Base-by-base conservation (phyloP, 306 rosid species). In the Prunus mongolica region DNA sequence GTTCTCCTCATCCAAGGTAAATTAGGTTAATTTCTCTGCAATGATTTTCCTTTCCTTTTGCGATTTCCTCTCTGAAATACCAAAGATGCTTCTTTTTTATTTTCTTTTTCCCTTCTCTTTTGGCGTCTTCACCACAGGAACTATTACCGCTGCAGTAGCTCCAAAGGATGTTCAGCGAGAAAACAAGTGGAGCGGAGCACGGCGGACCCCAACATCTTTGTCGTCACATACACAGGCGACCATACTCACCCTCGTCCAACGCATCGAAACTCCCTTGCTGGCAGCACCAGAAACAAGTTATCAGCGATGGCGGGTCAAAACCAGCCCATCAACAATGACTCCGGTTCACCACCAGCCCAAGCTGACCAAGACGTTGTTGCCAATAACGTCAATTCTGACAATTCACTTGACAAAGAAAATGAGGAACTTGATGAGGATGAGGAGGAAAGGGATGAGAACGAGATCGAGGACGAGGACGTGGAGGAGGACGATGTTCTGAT, bases 1-100 rank as follows among this genome's bases (percentile, higher is more conserved):
- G 97, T 10, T 88, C 97, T 75, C 91, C 97, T 30, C 79, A 88
- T 76, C 95, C 97, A 52, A 89, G 98, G 98, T 90, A n/a, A 9
- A 67, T 38, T 55, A 55, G 12, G 10, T 12, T 16, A 13, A 0
- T n/a, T 49, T 67, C 6, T 65, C 32, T 15, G 22, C 54, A 20
- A 54, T 65, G 8, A 34, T 70, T 24, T 16, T 32, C 1, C 2
- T 47, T 47, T 72, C 69, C 54, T 64, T 74, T 14, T 25, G 24
- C 28, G 67, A 67, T 75, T 38, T 75, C 66, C 68, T 75, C 76
- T 67, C 41, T 58, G 47, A 82, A 61, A 41, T 6, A 5, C 60
- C 22, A 71, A 62, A 38, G 41, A 34, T 5, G 8, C 45, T n/a
- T 4, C 49, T 27, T 72, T 20, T 32, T 46, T 14, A 0, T 11